Conservation (phyloP, 129 eudicot species). For the Flaveria bidentis region DNA sequence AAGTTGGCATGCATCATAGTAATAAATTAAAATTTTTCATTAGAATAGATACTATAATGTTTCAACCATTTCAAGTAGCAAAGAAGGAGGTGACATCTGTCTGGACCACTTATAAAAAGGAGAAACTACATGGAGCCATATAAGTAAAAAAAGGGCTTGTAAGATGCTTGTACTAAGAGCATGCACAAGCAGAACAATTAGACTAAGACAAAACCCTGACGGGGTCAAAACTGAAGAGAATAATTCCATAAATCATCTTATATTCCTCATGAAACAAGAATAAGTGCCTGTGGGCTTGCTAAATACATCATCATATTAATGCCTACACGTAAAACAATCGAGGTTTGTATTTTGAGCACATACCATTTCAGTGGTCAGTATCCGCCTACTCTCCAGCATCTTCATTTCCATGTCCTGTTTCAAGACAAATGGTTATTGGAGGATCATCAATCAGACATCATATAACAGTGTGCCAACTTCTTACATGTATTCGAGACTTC, state of each 20-base stretch:
- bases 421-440: slow-evolving; percentile 17
- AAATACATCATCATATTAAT: slow-evolving; percentile 9
- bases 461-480: slow-evolving; percentile 31
- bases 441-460: slow-evolving; percentile 27
- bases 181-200: slow-evolving; percentile 14
- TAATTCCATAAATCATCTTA: slow-evolving; percentile 13
- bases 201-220: slow-evolving; percentile 3
- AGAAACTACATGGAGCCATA: slow-evolving; percentile 2
- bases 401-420: slow-evolving; percentile 91
- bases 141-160: slow-evolving; percentile 7
- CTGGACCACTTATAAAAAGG: slow-evolving; percentile 1
- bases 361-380: slow-evolving; percentile 80
- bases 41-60: not conserved
- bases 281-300: slow-evolving; percentile 6
- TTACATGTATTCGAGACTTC: slow-evolving; percentile 82
- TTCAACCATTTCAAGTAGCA: slow-evolving; percentile 18
- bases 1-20: slow-evolving; percentile 19
- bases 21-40: slow-evolving; percentile 12
- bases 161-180: slow-evolving; percentile 11
- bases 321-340: slow-evolving; percentile 6
- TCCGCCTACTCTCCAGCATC: slow-evolving; percentile 80
- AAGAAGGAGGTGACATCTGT: slow-evolving; percentile 19
- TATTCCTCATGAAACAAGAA: slow-evolving; percentile 15
- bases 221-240: not conserved
- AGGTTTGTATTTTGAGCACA: slow-evolving; percentile 24